Evolutionary conservation across 495 filamentous ascomycete genomes (phyloP).

Genomic region (Talaromyces trachyspermus): DNA sequence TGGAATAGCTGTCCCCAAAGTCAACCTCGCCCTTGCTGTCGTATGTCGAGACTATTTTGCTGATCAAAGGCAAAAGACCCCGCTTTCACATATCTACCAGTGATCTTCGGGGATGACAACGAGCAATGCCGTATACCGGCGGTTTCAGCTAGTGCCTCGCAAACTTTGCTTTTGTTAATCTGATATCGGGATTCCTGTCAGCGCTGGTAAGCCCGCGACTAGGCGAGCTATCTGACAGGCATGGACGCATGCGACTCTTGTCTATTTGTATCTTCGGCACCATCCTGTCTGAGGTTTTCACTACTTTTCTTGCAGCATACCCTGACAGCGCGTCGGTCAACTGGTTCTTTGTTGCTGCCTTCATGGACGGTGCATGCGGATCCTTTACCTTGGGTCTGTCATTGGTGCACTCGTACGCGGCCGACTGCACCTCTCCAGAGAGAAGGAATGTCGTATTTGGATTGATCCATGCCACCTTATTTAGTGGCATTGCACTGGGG

Average conservation of each 20-base stretch:
- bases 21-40: conserved; percentile 72
- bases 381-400: conserved; percentile 81
- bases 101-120: conserved; percentile 60
- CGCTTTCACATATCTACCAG: conserved; percentile 50
- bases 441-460: conserved; percentile 80
- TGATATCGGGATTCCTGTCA: conserved; percentile 62
- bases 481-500: conserved; percentile 76
- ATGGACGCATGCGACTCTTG: conserved; percentile 70
- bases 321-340: conserved; percentile 64
- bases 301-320: conserved; percentile 65
- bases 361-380: conserved; percentile 75
- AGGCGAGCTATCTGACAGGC: conserved; percentile 79
- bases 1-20: conserved; percentile 67
- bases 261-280: conserved; percentile 59
- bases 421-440: conserved; percentile 77
- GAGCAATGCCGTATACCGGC: conserved; percentile 64
- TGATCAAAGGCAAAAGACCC: conserved; percentile 52
- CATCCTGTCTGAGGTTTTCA: conserved; percentile 62
- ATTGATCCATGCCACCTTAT: conserved; percentile 81
- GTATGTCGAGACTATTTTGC: conserved; percentile 74
- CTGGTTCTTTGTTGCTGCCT: conserved; percentile 64
- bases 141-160: conserved; percentile 66
- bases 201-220: conserved; percentile 76
- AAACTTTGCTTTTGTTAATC: conserved; percentile 64
- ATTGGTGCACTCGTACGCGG: conserved; percentile 72